phyloP scores from a whole-genome alignment of 169 alveolate genomes.

The Plasmodium malariae region DNA sequence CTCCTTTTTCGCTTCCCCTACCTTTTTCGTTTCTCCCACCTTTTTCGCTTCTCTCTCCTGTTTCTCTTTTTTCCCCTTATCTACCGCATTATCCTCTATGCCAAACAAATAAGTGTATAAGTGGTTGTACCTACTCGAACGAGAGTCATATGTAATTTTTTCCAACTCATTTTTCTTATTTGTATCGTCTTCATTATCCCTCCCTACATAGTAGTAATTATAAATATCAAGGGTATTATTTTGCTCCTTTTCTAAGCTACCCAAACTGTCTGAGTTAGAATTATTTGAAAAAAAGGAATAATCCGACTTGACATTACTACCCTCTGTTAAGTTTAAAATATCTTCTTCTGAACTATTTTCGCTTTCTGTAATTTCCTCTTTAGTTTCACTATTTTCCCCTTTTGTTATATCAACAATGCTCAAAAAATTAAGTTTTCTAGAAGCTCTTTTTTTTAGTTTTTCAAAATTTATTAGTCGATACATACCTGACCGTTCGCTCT shows the following conservation, averaged over 20 bases:
- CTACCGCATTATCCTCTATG: not conserved
- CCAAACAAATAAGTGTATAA: conserved; percentile 17
- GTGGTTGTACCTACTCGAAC: not conserved
- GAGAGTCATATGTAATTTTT: not conserved
- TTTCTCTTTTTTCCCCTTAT: not conserved
- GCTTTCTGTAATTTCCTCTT: not conserved
- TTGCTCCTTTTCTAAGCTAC: not conserved
- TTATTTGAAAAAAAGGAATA: not conserved
- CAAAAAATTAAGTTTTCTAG: conserved; percentile 53
- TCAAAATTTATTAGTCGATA: conserved; percentile 41
- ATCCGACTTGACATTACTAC: not conserved
- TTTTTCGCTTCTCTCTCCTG: not conserved
- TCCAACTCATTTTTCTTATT: conserved; percentile 6
- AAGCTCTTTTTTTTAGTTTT: conserved; percentile 54
- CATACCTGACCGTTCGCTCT: not conserved
- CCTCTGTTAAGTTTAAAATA: not conserved
- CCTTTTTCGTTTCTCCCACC: not conserved
- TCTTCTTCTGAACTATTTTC: conserved; percentile 26
- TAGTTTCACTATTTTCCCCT: conserved; percentile 12
- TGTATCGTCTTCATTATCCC: not conserved
- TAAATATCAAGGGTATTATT: conserved; percentile 43
- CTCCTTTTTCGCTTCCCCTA: not conserved
- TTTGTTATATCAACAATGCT: conserved; percentile 62
- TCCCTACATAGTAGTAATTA: conserved; percentile 30
- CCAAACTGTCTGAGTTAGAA: not conserved